These are phyloP conservation scores for Westerdykella aurantiaca DNA, from an alignment of 2,329 filamentous ascomycete species.

Conservation along the genomic window DNA sequence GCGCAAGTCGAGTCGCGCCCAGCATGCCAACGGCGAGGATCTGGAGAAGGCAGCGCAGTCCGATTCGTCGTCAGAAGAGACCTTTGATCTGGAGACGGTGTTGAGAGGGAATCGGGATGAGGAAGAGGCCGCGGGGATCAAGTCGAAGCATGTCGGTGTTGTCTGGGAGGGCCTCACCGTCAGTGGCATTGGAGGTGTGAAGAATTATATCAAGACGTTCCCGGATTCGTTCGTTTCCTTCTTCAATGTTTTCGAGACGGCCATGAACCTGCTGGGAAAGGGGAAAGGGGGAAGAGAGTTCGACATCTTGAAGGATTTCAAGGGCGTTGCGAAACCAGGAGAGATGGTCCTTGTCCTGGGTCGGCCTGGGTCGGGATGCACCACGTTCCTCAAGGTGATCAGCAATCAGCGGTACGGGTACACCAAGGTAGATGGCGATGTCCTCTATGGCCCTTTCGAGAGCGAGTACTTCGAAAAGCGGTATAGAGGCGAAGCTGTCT, in stretches of 20 bases:
- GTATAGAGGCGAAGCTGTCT: slow-evolving; percentile 77
- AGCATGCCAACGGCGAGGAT: slow-evolving; percentile 45
- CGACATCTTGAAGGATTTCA: slow-evolving; percentile 68
- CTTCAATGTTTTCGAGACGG: slow-evolving; percentile 65
- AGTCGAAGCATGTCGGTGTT: slow-evolving; percentile 65
- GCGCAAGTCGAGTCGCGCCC: slow-evolving; percentile 39
- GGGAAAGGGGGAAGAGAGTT: slow-evolving; percentile 65
- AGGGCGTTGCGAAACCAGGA: slow-evolving; percentile 56
- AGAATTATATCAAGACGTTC: slow-evolving; percentile 69
- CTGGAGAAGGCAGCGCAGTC: slow-evolving; percentile 52
- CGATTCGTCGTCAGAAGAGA: slow-evolving; percentile 37
- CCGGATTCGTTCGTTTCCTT: slow-evolving; percentile 71
- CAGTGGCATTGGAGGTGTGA: slow-evolving; percentile 65
- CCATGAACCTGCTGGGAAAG: slow-evolving; percentile 58
- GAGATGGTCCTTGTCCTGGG: slow-evolving; percentile 87
- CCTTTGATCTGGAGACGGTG: slow-evolving; percentile 70
- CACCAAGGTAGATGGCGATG: slow-evolving; percentile 61
- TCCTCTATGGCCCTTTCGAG: slow-evolving; percentile 69
- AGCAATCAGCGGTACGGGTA: slow-evolving; percentile 54
- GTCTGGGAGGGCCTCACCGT: slow-evolving; percentile 75
- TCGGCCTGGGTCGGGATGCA: slow-evolving; percentile 59
- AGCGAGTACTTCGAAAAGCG: slow-evolving; percentile 62
- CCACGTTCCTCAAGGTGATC: slow-evolving; percentile 51
- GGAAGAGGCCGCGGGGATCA: slow-evolving; percentile 71
- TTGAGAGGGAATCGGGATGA: slow-evolving; percentile 66